Evolutionary conservation across 202 grass and related monocot genomes (phyloP).

Genomic region (Setaria viridis): DNA sequence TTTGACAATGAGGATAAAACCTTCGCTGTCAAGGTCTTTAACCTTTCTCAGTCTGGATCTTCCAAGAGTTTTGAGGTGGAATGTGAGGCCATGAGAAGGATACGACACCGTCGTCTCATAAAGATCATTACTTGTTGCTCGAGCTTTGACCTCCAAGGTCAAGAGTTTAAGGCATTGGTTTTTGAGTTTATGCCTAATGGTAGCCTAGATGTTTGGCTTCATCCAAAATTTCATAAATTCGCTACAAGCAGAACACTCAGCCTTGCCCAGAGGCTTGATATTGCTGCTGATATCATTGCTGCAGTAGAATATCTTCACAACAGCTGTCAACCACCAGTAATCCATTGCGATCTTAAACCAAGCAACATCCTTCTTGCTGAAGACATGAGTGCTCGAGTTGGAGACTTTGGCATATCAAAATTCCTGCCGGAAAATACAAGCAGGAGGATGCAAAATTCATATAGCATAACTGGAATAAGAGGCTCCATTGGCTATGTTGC

Average conservation of each 20-base stretch:
- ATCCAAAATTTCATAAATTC: background rate
- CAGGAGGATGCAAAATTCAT: constrained; percentile 14
- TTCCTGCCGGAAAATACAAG: constrained; percentile 32
- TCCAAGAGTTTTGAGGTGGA: constrained; percentile 35
- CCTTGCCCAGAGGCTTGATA: constrained; percentile 40
- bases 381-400: constrained; percentile 48
- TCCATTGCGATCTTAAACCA: constrained; percentile 51
- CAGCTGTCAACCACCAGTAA: constrained; percentile 27
- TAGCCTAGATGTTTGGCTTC: constrained; percentile 36
- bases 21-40: constrained; percentile 47
- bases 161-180: constrained; percentile 51
- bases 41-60: constrained; percentile 20
- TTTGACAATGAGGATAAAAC: background rate
- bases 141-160: constrained; percentile 28
- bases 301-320: constrained; percentile 62
- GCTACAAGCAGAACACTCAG: background rate
- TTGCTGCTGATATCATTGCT: constrained; percentile 46
- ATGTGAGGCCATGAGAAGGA: constrained; percentile 35
- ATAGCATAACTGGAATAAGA: constrained; percentile 47
- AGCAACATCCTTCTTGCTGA: constrained; percentile 44
- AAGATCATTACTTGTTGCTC: constrained; percentile 48
- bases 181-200: constrained; percentile 53
- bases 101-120: constrained; percentile 26
- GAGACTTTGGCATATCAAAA: constrained; percentile 54
- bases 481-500: constrained; percentile 54